Evolutionary conservation across 148 eudicot species (phyloP), one percentile per base, ranked within the genome.

Genomic region (Camellia granthamiana): DNA sequence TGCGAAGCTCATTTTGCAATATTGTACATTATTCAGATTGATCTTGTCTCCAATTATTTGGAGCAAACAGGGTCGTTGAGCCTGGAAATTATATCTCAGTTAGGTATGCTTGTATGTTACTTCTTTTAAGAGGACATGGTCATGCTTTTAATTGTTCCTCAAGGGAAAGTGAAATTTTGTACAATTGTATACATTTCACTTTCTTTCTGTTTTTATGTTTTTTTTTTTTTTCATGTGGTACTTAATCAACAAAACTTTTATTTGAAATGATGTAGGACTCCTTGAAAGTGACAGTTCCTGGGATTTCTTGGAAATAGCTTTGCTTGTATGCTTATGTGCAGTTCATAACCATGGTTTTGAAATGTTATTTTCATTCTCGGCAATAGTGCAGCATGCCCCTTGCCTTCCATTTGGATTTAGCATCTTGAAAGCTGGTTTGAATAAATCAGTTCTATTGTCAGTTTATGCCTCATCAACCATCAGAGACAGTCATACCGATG

Each of bases 1-100:
- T 96, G 99, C 66, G 98, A 96, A 90, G 91, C 91, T 85, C 99
- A 96, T 91, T 96, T 96, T 85, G 97, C 93, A 66, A 77, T 90
- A 81, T 76, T 94, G 62, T 96, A 93, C 89, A 85, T 92, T 80
- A 90, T 93, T 85, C 95, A 96, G 81, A 88, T 96, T 82, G 88
- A 87, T 90, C 79, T 90, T 79, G 88, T 96, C 59, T 91, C 97
- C 55, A 83, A 81, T 84, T 83, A 19, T 47, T 73, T 91, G 84
- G 86, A 89, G 84, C 85, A 66, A 76, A 72, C 76, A 72, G 92
- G 91, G 86, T 88, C 97, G 3, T 73, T 91, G 67, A 89, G 91
- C 86, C 38, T 81, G 83, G 91, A 83, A 86, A 85, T 93, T 80
- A 83, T 93, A 61, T 83, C 91, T 73, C 95, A 94, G 79, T 87